phyloP scores from a whole-genome alignment of 108 stramenopile species.

The Schizochytrium sp. region DNA sequence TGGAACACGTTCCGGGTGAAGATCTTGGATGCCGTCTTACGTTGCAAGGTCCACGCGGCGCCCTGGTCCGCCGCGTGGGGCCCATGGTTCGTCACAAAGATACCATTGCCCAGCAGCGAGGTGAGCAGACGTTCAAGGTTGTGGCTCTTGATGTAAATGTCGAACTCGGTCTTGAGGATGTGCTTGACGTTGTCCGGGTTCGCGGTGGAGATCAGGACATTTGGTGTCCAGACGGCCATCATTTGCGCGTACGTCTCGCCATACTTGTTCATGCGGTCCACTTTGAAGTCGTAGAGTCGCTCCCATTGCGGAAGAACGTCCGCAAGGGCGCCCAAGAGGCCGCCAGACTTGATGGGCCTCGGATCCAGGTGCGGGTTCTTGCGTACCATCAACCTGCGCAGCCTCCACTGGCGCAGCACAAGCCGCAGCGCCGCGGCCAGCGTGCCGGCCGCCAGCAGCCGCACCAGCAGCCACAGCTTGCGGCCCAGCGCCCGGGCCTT shows the following conservation, averaged over 20 bases:
- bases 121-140: background rate
- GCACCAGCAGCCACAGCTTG: no score
- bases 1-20: slow-evolving; percentile 32
- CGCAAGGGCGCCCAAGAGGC: background rate
- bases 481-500: no score
- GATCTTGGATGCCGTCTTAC: slow-evolving; percentile 42
- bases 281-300: background rate
- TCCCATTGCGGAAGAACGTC: background rate
- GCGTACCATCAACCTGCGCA: no score
- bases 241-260: background rate
- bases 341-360: background rate
- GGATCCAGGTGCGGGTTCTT: background rate
- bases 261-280: background rate
- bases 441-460: no score
- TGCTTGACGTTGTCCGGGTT: slow-evolving; percentile 30
- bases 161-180: slow-evolving; percentile 43
- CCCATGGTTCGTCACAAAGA: slow-evolving; percentile 27
- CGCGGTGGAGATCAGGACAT: background rate
- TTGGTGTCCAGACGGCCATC: background rate
- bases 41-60: slow-evolving; percentile 48
- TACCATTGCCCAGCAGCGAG: slow-evolving; percentile 43
- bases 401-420: no score
- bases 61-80: background rate
- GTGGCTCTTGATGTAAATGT: slow-evolving; percentile 45
- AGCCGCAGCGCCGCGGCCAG: no score